These are phyloP conservation scores for Penicillium sp. DNA, from an alignment of 2,329 filamentous ascomycete genomes.

Conservation along the genomic window DNA sequence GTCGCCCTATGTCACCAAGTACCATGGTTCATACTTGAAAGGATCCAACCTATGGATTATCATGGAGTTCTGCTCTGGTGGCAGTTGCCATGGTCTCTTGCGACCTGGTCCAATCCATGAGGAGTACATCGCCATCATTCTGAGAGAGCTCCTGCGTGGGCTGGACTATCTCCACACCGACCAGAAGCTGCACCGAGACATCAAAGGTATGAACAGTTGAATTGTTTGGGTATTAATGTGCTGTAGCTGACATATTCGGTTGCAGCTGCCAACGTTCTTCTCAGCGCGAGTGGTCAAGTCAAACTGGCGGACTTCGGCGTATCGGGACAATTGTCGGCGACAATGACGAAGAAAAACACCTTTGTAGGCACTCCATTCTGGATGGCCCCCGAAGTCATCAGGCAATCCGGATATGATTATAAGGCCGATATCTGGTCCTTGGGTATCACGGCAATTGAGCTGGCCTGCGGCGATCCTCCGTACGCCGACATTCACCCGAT, in stretches of 20 bases:
- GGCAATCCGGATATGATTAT: slow-evolving; percentile 95
- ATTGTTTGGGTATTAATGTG: not conserved
- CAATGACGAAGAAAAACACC: slow-evolving; percentile 99
- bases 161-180: slow-evolving; percentile 91
- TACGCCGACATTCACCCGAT: slow-evolving; percentile 97
- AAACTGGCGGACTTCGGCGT: slow-evolving; percentile 98
- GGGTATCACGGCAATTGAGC: slow-evolving; percentile 87
- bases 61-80: slow-evolving; percentile 98
- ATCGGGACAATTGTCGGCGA: slow-evolving; percentile 91
- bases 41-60: slow-evolving; percentile 98
- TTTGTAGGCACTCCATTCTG: slow-evolving; percentile 98
- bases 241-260: slow-evolving; percentile 16
- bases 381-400: slow-evolving; percentile 99
- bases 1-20: slow-evolving; percentile 95
- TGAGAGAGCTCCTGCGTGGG: slow-evolving; percentile 83
- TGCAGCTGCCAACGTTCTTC: slow-evolving; percentile 84
- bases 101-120: slow-evolving; percentile 88
- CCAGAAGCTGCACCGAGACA: slow-evolving; percentile 93
- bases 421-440: slow-evolving; percentile 98
- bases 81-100: slow-evolving; percentile 93
- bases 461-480: slow-evolving; percentile 88
- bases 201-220: slow-evolving; percentile 66
- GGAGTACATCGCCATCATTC: slow-evolving; percentile 95
- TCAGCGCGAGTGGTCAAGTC: slow-evolving; percentile 88
- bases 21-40: slow-evolving; percentile 95